Base-by-base conservation (phyloP, 2,329 filamentous ascomycete genomes). In the Nectriaceae sp. region DNA sequence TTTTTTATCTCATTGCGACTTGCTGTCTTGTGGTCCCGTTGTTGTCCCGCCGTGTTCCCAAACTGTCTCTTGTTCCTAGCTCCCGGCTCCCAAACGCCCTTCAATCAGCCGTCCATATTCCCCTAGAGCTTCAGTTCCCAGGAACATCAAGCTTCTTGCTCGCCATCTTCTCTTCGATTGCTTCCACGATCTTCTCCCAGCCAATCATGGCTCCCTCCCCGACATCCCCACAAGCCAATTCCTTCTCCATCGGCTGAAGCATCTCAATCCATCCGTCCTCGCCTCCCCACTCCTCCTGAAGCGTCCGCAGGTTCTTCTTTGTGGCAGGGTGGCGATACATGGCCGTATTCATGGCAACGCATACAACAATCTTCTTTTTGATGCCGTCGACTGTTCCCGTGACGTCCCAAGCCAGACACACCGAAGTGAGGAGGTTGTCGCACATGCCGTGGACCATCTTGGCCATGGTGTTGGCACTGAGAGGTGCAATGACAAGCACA, bases 251-350 rank as follows among this genome's bases (percentile, higher is more conserved):
- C 0, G 92, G 89, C 43, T 75, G 70, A 53, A 95, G 64, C 16
- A 96, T 82, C 61, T 89, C 84, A 55, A 94, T 74, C 69, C 68
- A 73, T 38, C 70, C 64, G 19, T 66, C 64, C 18, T 67, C 56
- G 2, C 69, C 71, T 5, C 85, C 86, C 90, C 91, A 96, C 49
- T 91, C 88, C 40, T 87, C 79, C 54, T 85, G 79, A 40, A 97
- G 72, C 0, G 88, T 74, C 35, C 72, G 72, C 31, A 96, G 70
- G 55, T 96, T 90, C 54, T 80, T 83, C 42, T 71, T 77, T 1
- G 92, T 96, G 39, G 96, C 74, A 2, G 91, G 92, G 65, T 97
- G 90, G 46, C 78, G 75, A 87, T 89, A 96, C 92, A 96, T 96
- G 4, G 86, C 84, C 20, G 84, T 90, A 67, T 97, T 96, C 90